Conservation (phyloP, 1,139 yeast species). For the Candida freyschussii region DNA sequence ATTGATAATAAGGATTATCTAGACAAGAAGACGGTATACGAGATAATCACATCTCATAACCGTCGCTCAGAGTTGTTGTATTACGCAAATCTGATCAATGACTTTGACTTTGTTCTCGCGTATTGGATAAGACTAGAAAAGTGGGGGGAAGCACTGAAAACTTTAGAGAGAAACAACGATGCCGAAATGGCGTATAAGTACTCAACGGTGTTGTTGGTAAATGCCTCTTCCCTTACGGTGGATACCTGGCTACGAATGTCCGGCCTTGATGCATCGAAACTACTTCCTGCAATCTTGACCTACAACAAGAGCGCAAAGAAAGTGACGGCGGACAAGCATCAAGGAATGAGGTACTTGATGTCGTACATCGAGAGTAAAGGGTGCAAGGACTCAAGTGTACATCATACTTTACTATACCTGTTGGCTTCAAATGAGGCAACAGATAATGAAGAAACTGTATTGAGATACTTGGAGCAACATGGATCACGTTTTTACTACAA, state of each 20-base stretch:
- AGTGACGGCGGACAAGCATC: constrained; percentile 42
- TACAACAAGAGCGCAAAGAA: constrained; percentile 42
- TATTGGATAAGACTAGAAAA: constrained; percentile 64
- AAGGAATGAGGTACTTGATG: constrained; percentile 60
- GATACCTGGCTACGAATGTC: constrained; percentile 66
- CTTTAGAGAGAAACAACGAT: constrained; percentile 48
- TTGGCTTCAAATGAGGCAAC: constrained; percentile 52
- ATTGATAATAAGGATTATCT: constrained; percentile 42
- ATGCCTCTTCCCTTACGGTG: constrained; percentile 65
- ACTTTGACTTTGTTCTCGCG: constrained; percentile 62
- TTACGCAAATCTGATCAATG: constrained; percentile 66
- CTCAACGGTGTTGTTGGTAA: constrained; percentile 62
- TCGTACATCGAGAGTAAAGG: constrained; percentile 53
- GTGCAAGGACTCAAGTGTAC: constrained; percentile 48
- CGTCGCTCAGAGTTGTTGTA: constrained; percentile 57
- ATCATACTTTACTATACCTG: constrained; percentile 69
- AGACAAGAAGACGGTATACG: constrained; percentile 66
- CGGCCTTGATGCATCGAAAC: constrained; percentile 33
- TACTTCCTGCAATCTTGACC: constrained; percentile 72
- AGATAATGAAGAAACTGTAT: constrained; percentile 34
- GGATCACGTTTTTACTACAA: constrained; percentile 42
- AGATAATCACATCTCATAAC: constrained; percentile 64
- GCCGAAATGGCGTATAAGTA: constrained; percentile 55
- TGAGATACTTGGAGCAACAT: constrained; percentile 43
- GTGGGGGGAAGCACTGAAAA: constrained; percentile 70